Conservation (phyloP, 305 asterid genomes). For the Salvia sclarea region DNA sequence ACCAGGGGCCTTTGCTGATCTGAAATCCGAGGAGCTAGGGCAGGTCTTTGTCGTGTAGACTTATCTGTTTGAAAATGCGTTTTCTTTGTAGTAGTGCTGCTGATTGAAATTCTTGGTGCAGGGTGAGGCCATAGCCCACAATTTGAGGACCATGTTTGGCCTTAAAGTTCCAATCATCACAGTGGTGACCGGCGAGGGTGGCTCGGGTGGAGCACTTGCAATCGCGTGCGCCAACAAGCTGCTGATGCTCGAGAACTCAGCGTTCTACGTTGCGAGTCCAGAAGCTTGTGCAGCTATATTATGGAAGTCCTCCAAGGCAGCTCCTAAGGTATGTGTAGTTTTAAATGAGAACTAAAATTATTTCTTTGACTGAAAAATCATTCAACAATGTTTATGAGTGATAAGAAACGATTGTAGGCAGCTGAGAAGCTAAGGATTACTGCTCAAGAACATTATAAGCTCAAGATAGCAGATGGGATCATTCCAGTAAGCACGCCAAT, state of each 20-base stretch:
- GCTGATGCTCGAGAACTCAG: constrained; percentile 51
- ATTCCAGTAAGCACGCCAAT: constrained; percentile 44
- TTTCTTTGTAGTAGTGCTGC: not conserved
- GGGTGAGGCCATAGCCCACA: constrained; percentile 56
- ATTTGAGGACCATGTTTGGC: constrained; percentile 53
- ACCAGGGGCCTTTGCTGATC: constrained; percentile 52
- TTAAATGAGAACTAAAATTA: not conserved
- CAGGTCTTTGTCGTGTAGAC: constrained; percentile 27
- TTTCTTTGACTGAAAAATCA: not conserved
- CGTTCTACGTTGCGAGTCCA: constrained; percentile 55
- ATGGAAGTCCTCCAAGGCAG: constrained; percentile 52
- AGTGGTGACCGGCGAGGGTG: constrained; percentile 54
- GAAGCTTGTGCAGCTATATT: constrained; percentile 59
- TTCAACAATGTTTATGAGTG: not conserved
- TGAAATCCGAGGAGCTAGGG: constrained; percentile 54
- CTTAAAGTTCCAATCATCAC: constrained; percentile 50
- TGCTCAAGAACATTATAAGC: constrained; percentile 51
- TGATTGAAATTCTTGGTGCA: constrained; percentile 18
- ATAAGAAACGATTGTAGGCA: constrained; percentile 34
- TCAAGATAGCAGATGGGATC: constrained; percentile 47
- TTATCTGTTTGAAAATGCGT: too few relatives aligned
- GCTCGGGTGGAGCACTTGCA: constrained; percentile 58
- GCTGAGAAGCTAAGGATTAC: constrained; percentile 56
- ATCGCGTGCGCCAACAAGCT: constrained; percentile 51
- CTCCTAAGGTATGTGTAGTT: constrained; percentile 44